Conservation (phyloP, 2,329 filamentous ascomycete species). For the Ceratocystis cubensis region DNA sequence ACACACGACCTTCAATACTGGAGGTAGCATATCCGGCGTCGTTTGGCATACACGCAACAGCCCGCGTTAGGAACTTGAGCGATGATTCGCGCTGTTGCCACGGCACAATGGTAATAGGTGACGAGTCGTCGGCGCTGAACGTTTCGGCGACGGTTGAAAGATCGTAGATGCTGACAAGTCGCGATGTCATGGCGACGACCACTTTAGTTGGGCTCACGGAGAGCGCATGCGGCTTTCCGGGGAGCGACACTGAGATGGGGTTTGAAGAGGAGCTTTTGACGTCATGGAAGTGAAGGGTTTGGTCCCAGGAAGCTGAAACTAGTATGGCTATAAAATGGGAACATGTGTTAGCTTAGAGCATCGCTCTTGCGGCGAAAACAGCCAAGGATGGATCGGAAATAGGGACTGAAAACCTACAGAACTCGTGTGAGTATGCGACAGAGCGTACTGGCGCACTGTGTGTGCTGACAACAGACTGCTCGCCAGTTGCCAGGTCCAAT, state of each 20-base stretch:
- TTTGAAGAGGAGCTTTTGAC: slow-evolving; percentile 35
- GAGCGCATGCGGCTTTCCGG: slow-evolving; percentile 80
- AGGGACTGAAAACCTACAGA: slow-evolving; percentile 38
- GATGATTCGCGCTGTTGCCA: slow-evolving; percentile 92
- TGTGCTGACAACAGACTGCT: slow-evolving; percentile 62
- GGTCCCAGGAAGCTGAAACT: slow-evolving; percentile 88
- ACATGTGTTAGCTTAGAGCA: not conserved
- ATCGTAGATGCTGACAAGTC: slow-evolving; percentile 91
- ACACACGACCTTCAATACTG: slow-evolving; percentile 88
- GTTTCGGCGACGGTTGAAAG: slow-evolving; percentile 52
- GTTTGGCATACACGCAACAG: slow-evolving; percentile 91
- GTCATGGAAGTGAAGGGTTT: slow-evolving; percentile 74
- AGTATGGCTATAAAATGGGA: slow-evolving; percentile 45
- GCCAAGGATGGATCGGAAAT: not conserved
- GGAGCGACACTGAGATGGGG: slow-evolving; percentile 57
- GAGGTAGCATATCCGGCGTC: slow-evolving; percentile 86
- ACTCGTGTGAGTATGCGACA: slow-evolving; percentile 66
- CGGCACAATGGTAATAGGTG: slow-evolving; percentile 47
- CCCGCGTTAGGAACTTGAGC: slow-evolving; percentile 89
- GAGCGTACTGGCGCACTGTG: slow-evolving; percentile 71
- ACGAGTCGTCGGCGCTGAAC: slow-evolving; percentile 38
- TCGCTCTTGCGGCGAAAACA: not conserved
- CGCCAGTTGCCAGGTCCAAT: slow-evolving; percentile 58
- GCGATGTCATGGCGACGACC: slow-evolving; percentile 89
- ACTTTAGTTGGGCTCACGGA: slow-evolving; percentile 66